These are phyloP conservation scores for Penicillium steckii DNA, from an alignment of 495 filamentous ascomycete species.

Conservation along the genomic window DNA sequence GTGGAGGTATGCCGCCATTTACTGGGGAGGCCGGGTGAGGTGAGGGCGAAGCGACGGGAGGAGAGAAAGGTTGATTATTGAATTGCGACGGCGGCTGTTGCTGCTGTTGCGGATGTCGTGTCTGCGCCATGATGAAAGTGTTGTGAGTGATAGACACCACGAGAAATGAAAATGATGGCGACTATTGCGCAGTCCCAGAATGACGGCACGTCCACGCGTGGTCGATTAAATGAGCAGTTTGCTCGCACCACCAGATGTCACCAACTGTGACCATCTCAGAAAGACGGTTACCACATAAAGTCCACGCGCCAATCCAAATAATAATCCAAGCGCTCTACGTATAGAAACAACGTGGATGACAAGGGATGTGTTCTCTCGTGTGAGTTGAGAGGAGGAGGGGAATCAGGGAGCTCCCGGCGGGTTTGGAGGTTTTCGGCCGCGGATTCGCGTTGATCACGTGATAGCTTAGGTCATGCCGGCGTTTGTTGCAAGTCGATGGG, in stretches of 20 bases:
- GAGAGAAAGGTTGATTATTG: constrained; percentile 51
- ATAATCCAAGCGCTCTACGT: no score
- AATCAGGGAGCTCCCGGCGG: constrained; percentile 22
- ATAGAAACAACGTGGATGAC: no score
- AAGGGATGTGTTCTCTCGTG: no score
- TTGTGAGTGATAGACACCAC: constrained; percentile 2
- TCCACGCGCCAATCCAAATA: constrained; percentile 11
- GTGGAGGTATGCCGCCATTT: constrained; percentile 46
- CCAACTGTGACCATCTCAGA: constrained; percentile 47
- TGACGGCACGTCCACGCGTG: constrained; percentile 39
- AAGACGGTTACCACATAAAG: constrained; percentile 22
- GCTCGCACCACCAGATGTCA: constrained; percentile 43
- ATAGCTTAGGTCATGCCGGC: constrained; percentile 18
- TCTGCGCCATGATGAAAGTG: constrained; percentile 61
- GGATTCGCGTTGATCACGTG: constrained; percentile 25
- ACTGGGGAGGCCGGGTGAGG: constrained; percentile 42
- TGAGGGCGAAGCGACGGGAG: constrained; percentile 52
- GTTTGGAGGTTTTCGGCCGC: constrained; percentile 28
- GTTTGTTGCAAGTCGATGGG: no score
- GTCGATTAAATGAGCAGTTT: constrained; percentile 39
- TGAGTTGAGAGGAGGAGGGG: no score
- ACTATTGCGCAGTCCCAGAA: constrained; percentile 19
- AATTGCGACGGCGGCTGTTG: constrained; percentile 43
- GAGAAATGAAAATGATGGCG: neutral
- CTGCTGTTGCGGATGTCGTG: constrained; percentile 39